A percentile compares a stretch with the other conserved stretches of the same genome.
Evolutionary conservation across 177 flowering plant species (phyloP).

Genomic region (Vitis hybrid): DNA sequence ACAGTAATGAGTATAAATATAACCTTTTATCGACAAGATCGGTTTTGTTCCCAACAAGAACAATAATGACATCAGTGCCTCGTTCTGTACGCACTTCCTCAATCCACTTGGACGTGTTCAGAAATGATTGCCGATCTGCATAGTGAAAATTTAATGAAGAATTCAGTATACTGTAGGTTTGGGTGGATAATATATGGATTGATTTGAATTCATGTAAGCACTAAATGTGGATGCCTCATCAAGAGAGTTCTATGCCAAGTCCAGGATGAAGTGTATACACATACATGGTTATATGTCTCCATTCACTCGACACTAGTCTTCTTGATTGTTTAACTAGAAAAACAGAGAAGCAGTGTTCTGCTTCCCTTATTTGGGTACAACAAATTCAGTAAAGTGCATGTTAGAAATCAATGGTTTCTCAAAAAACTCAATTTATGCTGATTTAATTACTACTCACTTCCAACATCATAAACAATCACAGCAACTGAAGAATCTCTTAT

Average conservation of each 20-base stretch:
- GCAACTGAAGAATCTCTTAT: slow-evolving; percentile 54
- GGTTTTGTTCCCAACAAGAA: slow-evolving; percentile 60
- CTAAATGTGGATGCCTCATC: too few relatives aligned
- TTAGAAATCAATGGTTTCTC: not conserved
- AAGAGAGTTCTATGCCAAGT: too few relatives aligned
- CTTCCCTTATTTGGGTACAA: too few relatives aligned
- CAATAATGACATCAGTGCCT: slow-evolving; percentile 60
- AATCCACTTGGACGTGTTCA: slow-evolving; percentile 51
- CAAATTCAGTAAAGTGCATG: too few relatives aligned
- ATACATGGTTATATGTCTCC: too few relatives aligned
- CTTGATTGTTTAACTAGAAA: too few relatives aligned
- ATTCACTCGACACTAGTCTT: too few relatives aligned
- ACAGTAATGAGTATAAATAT: too few relatives aligned
- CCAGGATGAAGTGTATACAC: too few relatives aligned
- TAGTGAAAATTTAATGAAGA: not conserved
- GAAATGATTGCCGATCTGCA: slow-evolving; percentile 50
- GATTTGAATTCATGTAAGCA: too few relatives aligned
- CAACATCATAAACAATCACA: slow-evolving; percentile 49
- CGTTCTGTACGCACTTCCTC: slow-evolving; percentile 58
- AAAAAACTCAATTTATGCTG: not conserved
- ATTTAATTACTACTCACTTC: slow-evolving; percentile 32
- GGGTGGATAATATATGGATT: too few relatives aligned
- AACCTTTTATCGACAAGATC: slow-evolving; percentile 61
- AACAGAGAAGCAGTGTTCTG: too few relatives aligned
- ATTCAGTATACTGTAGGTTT: not conserved